A percentile compares a stretch with the other conserved stretches of the same genome.
These are phyloP conservation scores for Sporothrix pallida DNA, from an alignment of 2,329 filamentous ascomycete species.

Conservation along the genomic window DNA sequence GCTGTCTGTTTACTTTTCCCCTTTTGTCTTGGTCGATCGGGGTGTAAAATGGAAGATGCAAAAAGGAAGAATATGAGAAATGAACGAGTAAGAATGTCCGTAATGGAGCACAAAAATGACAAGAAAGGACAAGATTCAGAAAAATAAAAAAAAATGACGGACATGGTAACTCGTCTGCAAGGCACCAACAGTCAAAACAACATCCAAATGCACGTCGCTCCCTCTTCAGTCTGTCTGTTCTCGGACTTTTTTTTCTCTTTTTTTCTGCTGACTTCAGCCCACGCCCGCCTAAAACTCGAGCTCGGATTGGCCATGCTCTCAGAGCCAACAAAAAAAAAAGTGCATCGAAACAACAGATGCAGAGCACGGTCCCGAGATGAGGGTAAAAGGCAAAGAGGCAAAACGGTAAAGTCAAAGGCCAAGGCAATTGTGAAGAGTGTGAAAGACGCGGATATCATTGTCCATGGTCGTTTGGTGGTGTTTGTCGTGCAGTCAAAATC, in stretches of 20 bases:
- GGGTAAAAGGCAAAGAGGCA: neutral
- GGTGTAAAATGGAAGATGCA: neutral
- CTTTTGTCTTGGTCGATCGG: neutral
- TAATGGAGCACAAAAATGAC: neutral
- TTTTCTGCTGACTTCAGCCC: neutral
- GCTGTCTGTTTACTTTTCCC: conserved; percentile 19
- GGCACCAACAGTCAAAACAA: neutral
- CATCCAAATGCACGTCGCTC: neutral
- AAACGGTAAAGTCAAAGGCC: neutral
- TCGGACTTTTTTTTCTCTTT: neutral
- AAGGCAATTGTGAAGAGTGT: neutral
- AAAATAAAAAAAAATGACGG: neutral
- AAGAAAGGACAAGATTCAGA: neutral
- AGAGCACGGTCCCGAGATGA: neutral
- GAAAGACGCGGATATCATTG: conserved; percentile 3
- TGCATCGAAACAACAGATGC: neutral
- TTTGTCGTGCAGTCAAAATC: neutral
- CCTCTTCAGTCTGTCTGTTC: neutral
- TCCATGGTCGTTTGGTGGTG: too few relatives aligned
- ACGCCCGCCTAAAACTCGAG: neutral
- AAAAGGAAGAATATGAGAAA: neutral
- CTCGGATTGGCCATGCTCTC: too few relatives aligned
- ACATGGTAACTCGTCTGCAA: neutral
- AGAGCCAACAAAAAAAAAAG: neutral
- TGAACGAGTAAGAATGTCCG: neutral